Evolutionary conservation across 306 rosid species (phyloP), one percentile per base, ranked within the genome.

Genomic region (Begonia masoniana): DNA sequence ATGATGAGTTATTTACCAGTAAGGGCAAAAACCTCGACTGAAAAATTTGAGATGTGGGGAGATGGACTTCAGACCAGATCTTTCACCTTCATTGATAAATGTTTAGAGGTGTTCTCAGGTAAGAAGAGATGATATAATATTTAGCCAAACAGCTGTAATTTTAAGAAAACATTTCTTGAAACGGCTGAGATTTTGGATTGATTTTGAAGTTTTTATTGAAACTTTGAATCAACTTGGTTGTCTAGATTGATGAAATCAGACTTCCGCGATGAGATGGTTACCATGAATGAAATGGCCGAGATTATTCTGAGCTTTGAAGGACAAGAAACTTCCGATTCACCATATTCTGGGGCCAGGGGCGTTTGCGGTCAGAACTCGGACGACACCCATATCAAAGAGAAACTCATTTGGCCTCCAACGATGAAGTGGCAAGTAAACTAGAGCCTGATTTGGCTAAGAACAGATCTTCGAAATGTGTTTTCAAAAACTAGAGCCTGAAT

Each of bases 231-330:
- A 31, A 5, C 49, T 17, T 36, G 35, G 21, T 17, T 43, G 36
- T 1, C 9, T 42, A 87, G 96, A 59, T 78, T 87, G 87, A 87
- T 94, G 1, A 87, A 87, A 62, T 87, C 94, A 2, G 96, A 87
- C 62, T 87, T 87, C 73, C 76, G 91, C 3, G 94, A 87, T 48
- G 96, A 87, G 73, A 87, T 83, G 96, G 96, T 87, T 9, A 83
- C 94, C 85, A 87, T 83, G 96, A 83, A 87, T 71, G 96, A 83
- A 61, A 87, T 87, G 96, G 96, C 94, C 41, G 96, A 87, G 68
- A 87, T 83, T 68, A 81, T 83, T 61, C 87, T 83, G 23, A 67
- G 94, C 79, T 83, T 87, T 76, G 94, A 87, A 6, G 72, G 43
- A 62, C 72, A 87, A 78, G 75, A 74, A 62, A 26, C 81, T 74